Percentiles rank a stretch among this genome's conserved stretches.
Conservation (phyloP, 805 yeast species). For the Middelhovenomyces tepae region DNA sequence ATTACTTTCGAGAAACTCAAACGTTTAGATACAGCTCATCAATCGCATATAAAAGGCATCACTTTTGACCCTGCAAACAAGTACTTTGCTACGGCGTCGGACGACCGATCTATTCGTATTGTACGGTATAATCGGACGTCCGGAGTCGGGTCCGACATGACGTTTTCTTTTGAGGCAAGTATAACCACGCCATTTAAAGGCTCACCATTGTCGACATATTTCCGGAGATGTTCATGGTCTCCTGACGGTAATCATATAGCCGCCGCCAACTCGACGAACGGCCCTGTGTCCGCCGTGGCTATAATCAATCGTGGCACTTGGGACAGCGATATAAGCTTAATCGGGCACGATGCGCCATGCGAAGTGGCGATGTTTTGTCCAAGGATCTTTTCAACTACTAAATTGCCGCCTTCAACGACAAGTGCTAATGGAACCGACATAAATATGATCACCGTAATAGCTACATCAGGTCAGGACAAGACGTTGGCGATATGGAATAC, state of each 20-base stretch:
- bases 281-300: slow-evolving; percentile 54
- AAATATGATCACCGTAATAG: slow-evolving; percentile 59
- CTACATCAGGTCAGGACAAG: slow-evolving; percentile 94
- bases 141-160: slow-evolving; percentile 44
- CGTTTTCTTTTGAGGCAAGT: slow-evolving; percentile 78
- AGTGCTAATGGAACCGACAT: no score
- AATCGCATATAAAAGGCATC: slow-evolving; percentile 91
- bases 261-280: slow-evolving; percentile 60
- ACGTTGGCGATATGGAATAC: slow-evolving; percentile 87
- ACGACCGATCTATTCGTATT: slow-evolving; percentile 83
- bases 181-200: slow-evolving; percentile 77
- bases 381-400: slow-evolving; percentile 24
- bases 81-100: slow-evolving; percentile 94
- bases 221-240: slow-evolving; percentile 62
- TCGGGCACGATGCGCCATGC: slow-evolving; percentile 65
- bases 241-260: slow-evolving; percentile 68
- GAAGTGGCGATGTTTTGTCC: slow-evolving; percentile 54
- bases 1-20: slow-evolving; percentile 82
- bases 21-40: slow-evolving; percentile 79
- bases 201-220: slow-evolving; percentile 89
- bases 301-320: slow-evolving; percentile 57
- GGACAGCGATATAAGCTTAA: slow-evolving; percentile 52
- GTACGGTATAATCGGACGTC: no score
- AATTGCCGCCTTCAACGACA: slow-evolving; percentile 19
- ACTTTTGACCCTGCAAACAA: slow-evolving; percentile 98